Percentiles rank a stretch among this genome's conserved stretches.
phyloP scores from a whole-genome alignment of 495 filamentous ascomycete genomes.

The Penicillium daleae region DNA sequence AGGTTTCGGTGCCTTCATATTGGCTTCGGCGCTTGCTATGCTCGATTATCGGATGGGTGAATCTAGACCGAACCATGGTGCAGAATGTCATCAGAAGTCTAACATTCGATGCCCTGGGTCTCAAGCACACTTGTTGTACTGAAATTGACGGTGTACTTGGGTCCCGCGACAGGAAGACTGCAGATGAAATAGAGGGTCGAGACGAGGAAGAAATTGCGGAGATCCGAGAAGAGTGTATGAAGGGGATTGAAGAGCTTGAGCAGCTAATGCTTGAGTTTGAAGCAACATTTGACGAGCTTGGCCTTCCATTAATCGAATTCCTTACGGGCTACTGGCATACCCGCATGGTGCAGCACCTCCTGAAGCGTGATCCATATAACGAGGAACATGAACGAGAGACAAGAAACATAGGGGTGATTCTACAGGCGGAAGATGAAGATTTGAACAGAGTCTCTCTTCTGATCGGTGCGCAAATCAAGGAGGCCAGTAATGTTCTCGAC shows the following conservation, averaged over 20 bases:
- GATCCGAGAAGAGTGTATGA: neutral
- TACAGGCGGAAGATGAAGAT: neutral
- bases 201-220: neutral
- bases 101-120: conserved; percentile 5
- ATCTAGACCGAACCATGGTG: neutral
- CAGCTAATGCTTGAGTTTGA: neutral
- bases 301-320: neutral
- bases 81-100: neutral
- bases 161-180: neutral
- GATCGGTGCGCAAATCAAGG: neutral
- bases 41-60: neutral
- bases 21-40: neutral
- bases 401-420: conserved; percentile 1
- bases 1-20: neutral
- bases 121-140: conserved; percentile 7
- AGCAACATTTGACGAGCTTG: neutral
- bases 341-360: neutral
- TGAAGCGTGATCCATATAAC: neutral
- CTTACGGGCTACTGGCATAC: neutral
- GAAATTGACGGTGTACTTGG: conserved; percentile 1
- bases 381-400: conserved; percentile 1
- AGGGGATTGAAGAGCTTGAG: neutral
- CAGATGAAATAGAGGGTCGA: conserved; percentile 1
- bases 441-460: conserved; percentile 1
- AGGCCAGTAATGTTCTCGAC: too few species aligned